Base-by-base conservation (phyloP, 306 rosid species). In the Dryas alaskensis region DNA sequence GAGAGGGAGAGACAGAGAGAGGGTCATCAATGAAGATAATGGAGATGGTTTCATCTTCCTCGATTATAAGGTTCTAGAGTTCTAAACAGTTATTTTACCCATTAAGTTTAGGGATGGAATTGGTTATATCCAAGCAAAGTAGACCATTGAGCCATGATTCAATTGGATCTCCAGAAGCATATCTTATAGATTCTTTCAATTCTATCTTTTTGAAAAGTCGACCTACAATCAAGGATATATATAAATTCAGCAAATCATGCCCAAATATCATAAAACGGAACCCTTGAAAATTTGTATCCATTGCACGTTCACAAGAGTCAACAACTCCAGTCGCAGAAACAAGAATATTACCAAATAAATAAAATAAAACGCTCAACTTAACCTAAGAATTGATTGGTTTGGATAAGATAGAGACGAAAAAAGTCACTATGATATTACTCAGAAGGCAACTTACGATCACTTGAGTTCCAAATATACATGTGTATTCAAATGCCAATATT, bases 161-260 rank as follows among this genome's bases (percentile, higher is more conserved):
- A 79, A 94, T 84, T 64, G 92, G 95, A 82, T 94, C 98, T 74
- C 90, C 92, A 72, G 92, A 82, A 76, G 96, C 96, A 78, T 94
- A 94, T 94, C 98, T 83, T 54, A 94, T 94, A 46, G 98, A 83
- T 83, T 94, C 98, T 72, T 76, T 89, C 81, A 94, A 60, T 76
- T 89, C 97, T 74, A 94, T 86, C 84, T 88, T 94, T 84, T 88
- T 91, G 84, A 91, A 94, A 17, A 83, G 80, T 42, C 85, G 85
- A 75, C 97, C 98, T 94, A 81, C 84, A 84, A 74, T 70, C 65
- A 70, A 46, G 67, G 16, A 31, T 7, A 13, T 7, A 44, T 60
- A 58, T 75, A 60, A 68, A 69, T 22, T 81, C 40, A 83, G 78
- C 78, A 78, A 60, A 62, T 58, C 6, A 69, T 17, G 69, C 47